A percentile compares a stretch with the other conserved stretches of the same genome.
Evolutionary conservation across 306 rosid genomes (phyloP).

Genomic region (Rubus parviflorus): DNA sequence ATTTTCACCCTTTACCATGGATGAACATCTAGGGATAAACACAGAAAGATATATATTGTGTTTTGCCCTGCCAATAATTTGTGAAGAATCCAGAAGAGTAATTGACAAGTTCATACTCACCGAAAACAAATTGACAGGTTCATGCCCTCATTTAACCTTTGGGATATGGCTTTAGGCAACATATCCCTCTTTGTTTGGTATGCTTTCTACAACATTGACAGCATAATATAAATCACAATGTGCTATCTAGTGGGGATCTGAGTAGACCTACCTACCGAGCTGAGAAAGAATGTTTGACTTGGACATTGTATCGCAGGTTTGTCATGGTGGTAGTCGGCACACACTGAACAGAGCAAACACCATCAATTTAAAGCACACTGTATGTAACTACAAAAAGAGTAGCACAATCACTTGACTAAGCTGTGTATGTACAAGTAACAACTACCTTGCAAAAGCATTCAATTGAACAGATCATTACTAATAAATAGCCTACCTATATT

Average conservation of each 20-base stretch:
- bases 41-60: background rate
- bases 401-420: background rate
- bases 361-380: background rate
- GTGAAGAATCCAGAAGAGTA: background rate
- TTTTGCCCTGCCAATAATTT: background rate
- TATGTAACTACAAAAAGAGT: background rate
- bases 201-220: background rate
- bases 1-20: background rate
- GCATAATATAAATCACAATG: background rate
- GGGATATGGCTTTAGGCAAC: background rate
- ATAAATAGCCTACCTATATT: background rate
- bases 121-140: slow-evolving; percentile 1
- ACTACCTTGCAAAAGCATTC: slow-evolving; percentile 3
- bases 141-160: slow-evolving; percentile 5
- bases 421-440: slow-evolving; percentile 18
- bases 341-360: background rate
- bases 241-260: background rate
- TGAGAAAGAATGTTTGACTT: background rate
- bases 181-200: background rate
- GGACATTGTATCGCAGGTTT: background rate
- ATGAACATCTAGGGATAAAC: background rate
- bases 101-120: background rate
- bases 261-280: background rate
- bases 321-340: background rate
- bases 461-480: background rate